Evolutionary conservation across 345 rosid species (phyloP).

Genomic region (Gossypium sturtianum): DNA sequence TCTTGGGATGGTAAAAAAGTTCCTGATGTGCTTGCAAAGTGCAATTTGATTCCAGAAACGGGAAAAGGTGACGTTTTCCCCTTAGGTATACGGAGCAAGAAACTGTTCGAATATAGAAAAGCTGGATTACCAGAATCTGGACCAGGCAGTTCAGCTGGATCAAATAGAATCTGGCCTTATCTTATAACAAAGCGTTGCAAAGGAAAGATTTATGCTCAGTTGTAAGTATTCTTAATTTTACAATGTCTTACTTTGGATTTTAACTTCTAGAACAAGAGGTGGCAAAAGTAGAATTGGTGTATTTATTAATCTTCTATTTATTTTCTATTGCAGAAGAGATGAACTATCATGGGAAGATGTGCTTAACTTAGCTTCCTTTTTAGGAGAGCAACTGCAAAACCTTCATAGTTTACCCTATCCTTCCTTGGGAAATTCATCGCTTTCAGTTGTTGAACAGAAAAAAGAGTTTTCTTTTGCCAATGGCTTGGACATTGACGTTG

Average conservation of each 20-base stretch:
- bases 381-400: conserved; percentile 74
- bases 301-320: background rate
- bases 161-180: conserved; percentile 68
- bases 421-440: conserved; percentile 30
- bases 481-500: conserved; percentile 26
- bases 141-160: conserved; percentile 28
- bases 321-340: conserved; percentile 67
- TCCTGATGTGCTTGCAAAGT: conserved; percentile 48
- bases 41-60: conserved; percentile 38
- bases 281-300: conserved; percentile 10
- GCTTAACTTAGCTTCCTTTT: conserved; percentile 58
- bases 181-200: conserved; percentile 81
- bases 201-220: conserved; percentile 77
- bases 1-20: conserved; percentile 91
- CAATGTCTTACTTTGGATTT: conserved; percentile 1
- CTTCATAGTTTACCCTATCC: conserved; percentile 79
- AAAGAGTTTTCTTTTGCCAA: conserved; percentile 19
- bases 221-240: conserved; percentile 48
- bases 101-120: conserved; percentile 46
- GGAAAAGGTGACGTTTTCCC: conserved; percentile 44
- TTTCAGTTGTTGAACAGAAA: conserved; percentile 27
- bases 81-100: conserved; percentile 81
- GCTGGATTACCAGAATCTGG: conserved; percentile 37
- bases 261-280: conserved; percentile 4
- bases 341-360: conserved; percentile 47